Evolutionary conservation across 768 basidiomycete species (phyloP), one percentile per base, ranked within the genome.

Genomic region (Leucogyrophana mollusca): DNA sequence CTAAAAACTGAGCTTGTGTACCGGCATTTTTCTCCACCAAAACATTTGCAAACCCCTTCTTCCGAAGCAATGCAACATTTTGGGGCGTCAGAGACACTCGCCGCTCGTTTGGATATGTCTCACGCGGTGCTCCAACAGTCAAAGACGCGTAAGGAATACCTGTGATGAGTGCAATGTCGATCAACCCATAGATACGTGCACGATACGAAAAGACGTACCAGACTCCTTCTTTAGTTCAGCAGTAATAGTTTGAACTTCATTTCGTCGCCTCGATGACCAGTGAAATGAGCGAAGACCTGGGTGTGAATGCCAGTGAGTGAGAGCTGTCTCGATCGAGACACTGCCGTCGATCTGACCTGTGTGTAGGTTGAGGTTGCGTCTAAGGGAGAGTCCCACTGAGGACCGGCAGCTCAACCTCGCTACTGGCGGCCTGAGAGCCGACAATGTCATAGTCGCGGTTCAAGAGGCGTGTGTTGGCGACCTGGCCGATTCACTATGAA

Each of bases 51-150:
- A 94, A 91, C 5, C 91, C 91, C 56, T 94, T 93, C 75, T 93
- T 93, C 47, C 79, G 76, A 39, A 94, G 72, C 24, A 86, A 60
- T 3, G 81, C 72, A 4, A 81, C 81, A 58, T 91, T 92, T 59
- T 85, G 79, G 4, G 91, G 91, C 0, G 91, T 90, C 6, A 94
- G 67, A 32, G 90, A 78, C 35, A 93, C 90, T 43, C 91, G 81
- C 40, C 84, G 76, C 61, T 94, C 91, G 51, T 83, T 79, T 3
- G 85, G 84, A 58, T 79, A 91, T 34, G 77, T 74, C 67, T 94
- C 91, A 43, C 76, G 75, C 10, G 90, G 89, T 14, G 89, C 78
- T 20, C 91, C 91, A 46, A 94, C 74, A 7, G 77, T 80, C 30
- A 94, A 71, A 16, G 80, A 77, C 2, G 86, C 77, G 64, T 91